Evolutionary conservation across 192 early-diverging fungal genomes (phyloP).

Genomic region (Coemansia sp.): DNA sequence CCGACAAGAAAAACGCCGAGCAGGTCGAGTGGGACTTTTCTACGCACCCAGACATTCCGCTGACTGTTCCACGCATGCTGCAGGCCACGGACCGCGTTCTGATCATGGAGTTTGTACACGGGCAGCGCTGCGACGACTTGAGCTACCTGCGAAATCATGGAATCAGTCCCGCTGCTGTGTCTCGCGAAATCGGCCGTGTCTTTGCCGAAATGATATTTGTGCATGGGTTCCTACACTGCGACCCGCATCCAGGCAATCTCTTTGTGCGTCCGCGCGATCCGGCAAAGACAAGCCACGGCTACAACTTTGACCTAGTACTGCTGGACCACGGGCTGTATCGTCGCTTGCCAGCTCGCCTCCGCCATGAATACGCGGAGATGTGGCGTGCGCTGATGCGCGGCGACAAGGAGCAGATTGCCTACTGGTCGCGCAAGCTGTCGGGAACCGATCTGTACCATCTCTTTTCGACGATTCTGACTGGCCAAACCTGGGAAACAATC

Average conservation of each 20-base stretch:
- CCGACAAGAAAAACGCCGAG: conserved; percentile 75
- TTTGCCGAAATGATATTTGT: conserved; percentile 91
- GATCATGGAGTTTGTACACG: conserved; percentile 82
- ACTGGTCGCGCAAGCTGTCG: conserved; percentile 62
- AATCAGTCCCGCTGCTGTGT: conserved; percentile 75
- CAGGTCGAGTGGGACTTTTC: conserved; percentile 64
- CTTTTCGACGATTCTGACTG: conserved; percentile 87
- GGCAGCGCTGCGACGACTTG: conserved; percentile 75
- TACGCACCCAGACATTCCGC: conserved; percentile 35
- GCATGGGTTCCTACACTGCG: conserved; percentile 84
- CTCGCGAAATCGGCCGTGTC: conserved; percentile 66
- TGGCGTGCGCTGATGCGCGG: conserved; percentile 82
- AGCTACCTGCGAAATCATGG: conserved; percentile 62
- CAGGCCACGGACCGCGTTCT: conserved; percentile 75
- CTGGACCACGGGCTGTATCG: conserved; percentile 91
- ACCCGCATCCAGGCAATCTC: conserved; percentile 92
- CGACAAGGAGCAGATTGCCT: conserved; percentile 66
- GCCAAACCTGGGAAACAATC: conserved; percentile 78
- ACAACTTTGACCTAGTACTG: conserved; percentile 87
- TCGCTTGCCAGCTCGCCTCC: conserved; percentile 63
- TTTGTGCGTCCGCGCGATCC: conserved; percentile 60
- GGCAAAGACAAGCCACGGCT: conserved; percentile 47
- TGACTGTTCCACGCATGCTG: conserved; percentile 77
- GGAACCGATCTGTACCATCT: conserved; percentile 79
- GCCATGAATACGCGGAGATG: conserved; percentile 82